Evolutionary conservation across 352 stramenopile species (phyloP).

Genomic region (Phytophthora hybrid): DNA sequence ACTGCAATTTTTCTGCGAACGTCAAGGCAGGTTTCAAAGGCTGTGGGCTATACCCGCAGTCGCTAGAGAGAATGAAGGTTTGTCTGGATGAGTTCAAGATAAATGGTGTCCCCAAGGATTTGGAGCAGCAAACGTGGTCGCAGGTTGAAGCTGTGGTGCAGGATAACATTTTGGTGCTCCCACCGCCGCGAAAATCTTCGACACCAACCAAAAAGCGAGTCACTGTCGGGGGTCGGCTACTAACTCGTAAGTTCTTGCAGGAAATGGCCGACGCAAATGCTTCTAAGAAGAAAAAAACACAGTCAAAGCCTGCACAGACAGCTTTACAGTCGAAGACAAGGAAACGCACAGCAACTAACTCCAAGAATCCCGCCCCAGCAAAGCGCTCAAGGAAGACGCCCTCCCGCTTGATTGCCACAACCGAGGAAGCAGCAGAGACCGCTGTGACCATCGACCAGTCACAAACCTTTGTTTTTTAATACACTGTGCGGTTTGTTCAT

Average conservation of each 20-base stretch:
- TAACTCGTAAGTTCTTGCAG: not conserved
- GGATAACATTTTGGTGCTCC: not conserved
- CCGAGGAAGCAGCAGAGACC: no score
- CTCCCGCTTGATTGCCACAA: no score
- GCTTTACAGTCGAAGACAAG: no score
- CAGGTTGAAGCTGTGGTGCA: not conserved
- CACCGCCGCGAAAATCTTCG: not conserved
- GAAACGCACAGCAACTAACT: no score
- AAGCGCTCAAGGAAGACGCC: no score
- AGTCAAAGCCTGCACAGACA: no score
- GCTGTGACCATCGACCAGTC: no score
- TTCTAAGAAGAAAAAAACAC: no score
- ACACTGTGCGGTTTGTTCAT: no score
- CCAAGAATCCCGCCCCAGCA: no score
- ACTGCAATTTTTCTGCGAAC: not conserved
- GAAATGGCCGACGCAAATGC: not conserved
- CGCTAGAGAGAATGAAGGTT: not conserved
- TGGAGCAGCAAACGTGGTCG: not conserved
- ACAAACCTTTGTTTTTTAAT: no score
- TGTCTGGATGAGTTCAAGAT: not conserved
- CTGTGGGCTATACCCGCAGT: not conserved
- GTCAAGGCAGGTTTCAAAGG: not conserved
- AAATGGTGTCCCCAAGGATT: not conserved
- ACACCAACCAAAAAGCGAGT: not conserved
- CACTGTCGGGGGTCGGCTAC: not conserved